Conservation (phyloP, 139 green algal species). For the Chlorella sp. region DNA sequence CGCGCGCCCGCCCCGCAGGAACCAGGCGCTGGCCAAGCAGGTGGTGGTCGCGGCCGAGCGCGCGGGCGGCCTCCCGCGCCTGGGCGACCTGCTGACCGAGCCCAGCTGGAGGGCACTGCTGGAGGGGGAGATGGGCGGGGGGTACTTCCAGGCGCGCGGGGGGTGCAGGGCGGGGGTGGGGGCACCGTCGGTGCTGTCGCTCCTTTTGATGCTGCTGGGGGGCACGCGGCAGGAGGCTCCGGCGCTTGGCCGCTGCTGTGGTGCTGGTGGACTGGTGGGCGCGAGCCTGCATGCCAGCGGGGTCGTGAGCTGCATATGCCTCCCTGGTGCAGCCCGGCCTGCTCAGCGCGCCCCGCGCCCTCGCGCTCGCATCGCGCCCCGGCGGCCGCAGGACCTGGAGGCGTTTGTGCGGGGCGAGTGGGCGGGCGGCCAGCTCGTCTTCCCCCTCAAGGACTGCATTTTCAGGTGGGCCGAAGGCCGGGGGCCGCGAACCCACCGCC, state of each 20-base stretch:
- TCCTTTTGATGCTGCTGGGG: too few species aligned
- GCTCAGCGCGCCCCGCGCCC: not conserved
- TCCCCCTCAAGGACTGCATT: conserved; percentile 70
- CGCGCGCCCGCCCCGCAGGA: not conserved
- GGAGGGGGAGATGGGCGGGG: too few species aligned
- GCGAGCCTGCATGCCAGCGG: too few species aligned
- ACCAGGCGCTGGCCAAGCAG: conserved; percentile 37
- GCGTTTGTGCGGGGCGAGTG: conserved; percentile 73
- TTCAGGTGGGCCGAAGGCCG: conserved; percentile 59
- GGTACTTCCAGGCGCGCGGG: too few species aligned
- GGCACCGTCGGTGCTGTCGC: too few species aligned
- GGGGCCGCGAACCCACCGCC: not conserved
- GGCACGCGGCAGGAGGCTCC: too few species aligned
- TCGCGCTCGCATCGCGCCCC: not conserved
- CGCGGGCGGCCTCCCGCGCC: conserved; percentile 18
- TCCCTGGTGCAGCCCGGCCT: conserved; percentile 48
- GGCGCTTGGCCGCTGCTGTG: too few species aligned
- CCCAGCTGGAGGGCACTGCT: conserved; percentile 57
- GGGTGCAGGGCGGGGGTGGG: too few species aligned
- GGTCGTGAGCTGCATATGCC: conserved; percentile 51
- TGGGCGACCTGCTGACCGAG: conserved; percentile 66
- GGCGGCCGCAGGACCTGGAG: conserved; percentile 47
- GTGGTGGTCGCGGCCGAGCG: conserved; percentile 23
- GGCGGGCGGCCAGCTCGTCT: conserved; percentile 62
- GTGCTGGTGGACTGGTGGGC: too few species aligned